Base-by-base conservation (phyloP, 2,329 filamentous ascomycete genomes). In the Cercospora sp. region DNA sequence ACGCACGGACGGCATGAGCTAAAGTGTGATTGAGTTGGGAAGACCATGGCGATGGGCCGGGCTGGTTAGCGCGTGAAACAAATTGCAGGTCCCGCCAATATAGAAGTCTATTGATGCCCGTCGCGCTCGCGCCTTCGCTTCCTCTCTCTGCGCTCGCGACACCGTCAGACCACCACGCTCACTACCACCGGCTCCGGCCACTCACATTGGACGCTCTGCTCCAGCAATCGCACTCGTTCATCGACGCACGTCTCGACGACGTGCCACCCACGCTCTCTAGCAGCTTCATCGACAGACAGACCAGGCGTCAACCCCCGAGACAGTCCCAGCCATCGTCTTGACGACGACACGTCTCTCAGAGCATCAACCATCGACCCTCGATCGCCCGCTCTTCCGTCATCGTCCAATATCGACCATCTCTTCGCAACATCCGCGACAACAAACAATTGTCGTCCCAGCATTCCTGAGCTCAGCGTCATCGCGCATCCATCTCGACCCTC, bases 301-400 rank as follows among this genome's bases (percentile, higher is more conserved):
- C 67, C 67, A 60, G 67, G 68, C 48, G 68, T 70, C 64, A 63
- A 57, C 68, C 16, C 45, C 31, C 30, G 68, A 69, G 68, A 72
- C 64, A 70, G 60, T 65, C 60, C 64, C 65, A 70, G 65, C 63
- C 68, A 65, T 67, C 68, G 68, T 62, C 66, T 67, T 36, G 61
- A 67, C 30, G 65, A 68, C 66, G 66, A 63, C 63, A 66, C 60
- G 63, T 67, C 63, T 67, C 68, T 39, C 60, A 63, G 63, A 62
- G 60, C 63, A 63, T 60, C 63, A 51, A 63, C 36, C 48, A 67
- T 55, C 61, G 42, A 63, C 39, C 45, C 60, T 63, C 26, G 28
- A 26, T 62, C 58, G 45, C 53, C 59, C 61, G 61, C 57, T 39
- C 33, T 45, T 58, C 36, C 36, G 39, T 45, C 59, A 48, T 51